Evolutionary conservation across 1,284 basidiomycete species (phyloP).

Genomic region (Rhodotorula sp.): DNA sequence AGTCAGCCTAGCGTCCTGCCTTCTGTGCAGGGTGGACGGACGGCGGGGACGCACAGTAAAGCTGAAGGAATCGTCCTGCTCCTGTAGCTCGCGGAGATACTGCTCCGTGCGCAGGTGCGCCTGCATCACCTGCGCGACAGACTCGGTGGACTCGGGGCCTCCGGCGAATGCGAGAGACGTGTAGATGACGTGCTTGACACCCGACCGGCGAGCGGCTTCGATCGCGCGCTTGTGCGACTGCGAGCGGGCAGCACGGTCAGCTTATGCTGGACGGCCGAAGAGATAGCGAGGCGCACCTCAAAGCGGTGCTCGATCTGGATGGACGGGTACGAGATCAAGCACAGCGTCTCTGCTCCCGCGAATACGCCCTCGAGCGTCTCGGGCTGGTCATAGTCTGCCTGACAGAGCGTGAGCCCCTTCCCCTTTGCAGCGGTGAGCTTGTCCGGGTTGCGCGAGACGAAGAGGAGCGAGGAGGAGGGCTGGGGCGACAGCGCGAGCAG

Average conservation of each 20-base stretch:
- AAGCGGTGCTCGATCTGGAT: slow-evolving; percentile 11
- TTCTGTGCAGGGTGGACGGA: not conserved
- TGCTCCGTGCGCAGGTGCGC: slow-evolving; percentile 1
- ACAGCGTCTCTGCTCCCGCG: not conserved
- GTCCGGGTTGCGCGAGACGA: not conserved
- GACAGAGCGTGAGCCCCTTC: not conserved
- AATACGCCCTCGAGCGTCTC: not conserved
- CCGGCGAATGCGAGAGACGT: slow-evolving; percentile 4
- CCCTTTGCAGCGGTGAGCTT: not conserved
- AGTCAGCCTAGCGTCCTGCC: no score
- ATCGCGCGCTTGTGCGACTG: slow-evolving; percentile 6
- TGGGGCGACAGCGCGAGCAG: not conserved
- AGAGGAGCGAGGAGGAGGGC: not conserved
- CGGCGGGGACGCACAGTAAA: not conserved
- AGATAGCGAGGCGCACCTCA: not conserved
- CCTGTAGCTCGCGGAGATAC: not conserved
- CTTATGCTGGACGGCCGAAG: not conserved
- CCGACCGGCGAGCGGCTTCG: not conserved
- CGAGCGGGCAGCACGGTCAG: no score
- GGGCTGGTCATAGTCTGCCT: not conserved
- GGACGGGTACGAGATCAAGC: not conserved
- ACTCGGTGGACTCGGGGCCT: not conserved
- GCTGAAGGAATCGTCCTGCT: not conserved
- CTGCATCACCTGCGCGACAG: slow-evolving; percentile 5
- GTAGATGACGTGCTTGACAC: not conserved